These are phyloP conservation scores for Cnidoscolus chayamansa DNA, from an alignment of 441 rosid genomes.

Conservation along the genomic window DNA sequence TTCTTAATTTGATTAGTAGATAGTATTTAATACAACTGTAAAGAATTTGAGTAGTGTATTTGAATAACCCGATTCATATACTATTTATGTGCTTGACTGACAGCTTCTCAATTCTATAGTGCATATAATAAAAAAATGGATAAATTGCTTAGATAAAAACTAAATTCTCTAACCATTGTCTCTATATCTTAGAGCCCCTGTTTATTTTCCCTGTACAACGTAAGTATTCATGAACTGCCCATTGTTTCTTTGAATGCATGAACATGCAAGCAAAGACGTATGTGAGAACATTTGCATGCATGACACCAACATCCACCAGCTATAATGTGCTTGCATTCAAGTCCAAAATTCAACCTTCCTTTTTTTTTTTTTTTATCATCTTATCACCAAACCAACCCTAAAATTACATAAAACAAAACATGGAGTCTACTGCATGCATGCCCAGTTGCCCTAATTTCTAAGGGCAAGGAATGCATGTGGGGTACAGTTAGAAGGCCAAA, in stretches of 20 bases:
- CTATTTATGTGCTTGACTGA: too few relatives aligned
- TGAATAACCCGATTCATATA: too few relatives aligned
- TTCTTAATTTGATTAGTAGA: too few relatives aligned
- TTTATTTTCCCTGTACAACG: too few relatives aligned
- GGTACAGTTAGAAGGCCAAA: neutral
- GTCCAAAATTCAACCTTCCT: neutral
- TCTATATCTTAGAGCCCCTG: too few relatives aligned
- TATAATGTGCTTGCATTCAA: slow-evolving; percentile 43
- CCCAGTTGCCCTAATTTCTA: slow-evolving; percentile 15
- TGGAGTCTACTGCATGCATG: neutral
- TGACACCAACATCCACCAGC: slow-evolving; percentile 29
- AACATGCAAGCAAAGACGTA: slow-evolving; percentile 9
- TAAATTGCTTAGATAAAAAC: too few relatives aligned
- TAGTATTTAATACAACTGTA: too few relatives aligned
- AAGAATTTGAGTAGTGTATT: too few relatives aligned
- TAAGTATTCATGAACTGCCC: slow-evolving; percentile 9
- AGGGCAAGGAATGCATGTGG: neutral
- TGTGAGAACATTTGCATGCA: slow-evolving; percentile 29
- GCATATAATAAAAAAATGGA: too few relatives aligned
- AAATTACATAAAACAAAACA: slow-evolving; percentile 7
- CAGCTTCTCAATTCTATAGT: too few relatives aligned
- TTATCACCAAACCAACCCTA: neutral
- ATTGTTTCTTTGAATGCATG: slow-evolving; percentile 20
- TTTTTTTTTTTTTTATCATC: neutral
- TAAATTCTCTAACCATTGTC: too few relatives aligned